Conservation (phyloP, 2,329 filamentous ascomycete species). For the Clarireedia paspali region DNA sequence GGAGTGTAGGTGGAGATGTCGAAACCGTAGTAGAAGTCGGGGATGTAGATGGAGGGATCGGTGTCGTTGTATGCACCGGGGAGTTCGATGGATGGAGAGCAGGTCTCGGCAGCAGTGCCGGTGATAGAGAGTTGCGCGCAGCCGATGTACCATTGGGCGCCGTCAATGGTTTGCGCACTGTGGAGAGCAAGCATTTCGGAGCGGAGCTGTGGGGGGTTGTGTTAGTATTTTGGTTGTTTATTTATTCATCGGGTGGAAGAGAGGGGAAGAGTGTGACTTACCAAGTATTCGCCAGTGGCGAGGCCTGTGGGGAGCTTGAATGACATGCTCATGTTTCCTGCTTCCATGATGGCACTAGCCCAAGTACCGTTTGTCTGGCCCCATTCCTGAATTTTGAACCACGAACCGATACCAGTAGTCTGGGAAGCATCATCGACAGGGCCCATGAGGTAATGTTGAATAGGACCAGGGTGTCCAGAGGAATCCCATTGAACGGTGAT, state of each 20-base stretch:
- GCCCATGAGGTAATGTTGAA: slow-evolving; percentile 33
- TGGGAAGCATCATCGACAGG: slow-evolving; percentile 23
- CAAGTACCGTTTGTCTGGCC: slow-evolving; percentile 24
- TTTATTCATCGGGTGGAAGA: background rate
- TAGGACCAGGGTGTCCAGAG: slow-evolving; percentile 33
- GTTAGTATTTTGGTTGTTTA: background rate
- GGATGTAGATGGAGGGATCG: slow-evolving; percentile 20
- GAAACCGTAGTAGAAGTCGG: slow-evolving; percentile 20
- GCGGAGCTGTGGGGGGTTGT: slow-evolving; percentile 10
- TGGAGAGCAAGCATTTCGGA: slow-evolving; percentile 25
- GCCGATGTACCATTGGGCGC: slow-evolving; percentile 22
- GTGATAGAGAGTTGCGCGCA: slow-evolving; percentile 23
- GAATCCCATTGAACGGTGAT: slow-evolving; percentile 34
- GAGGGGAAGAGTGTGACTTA: background rate
- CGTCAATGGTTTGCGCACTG: slow-evolving; percentile 16
- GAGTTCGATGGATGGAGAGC: slow-evolving; percentile 18
- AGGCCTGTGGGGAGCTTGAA: slow-evolving; percentile 21
- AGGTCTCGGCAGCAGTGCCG: slow-evolving; percentile 12
- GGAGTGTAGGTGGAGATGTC: slow-evolving; percentile 17
- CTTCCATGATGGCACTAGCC: slow-evolving; percentile 26
- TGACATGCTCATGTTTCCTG: slow-evolving; percentile 21
- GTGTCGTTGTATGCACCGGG: slow-evolving; percentile 19
- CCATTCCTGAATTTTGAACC: slow-evolving; percentile 30
- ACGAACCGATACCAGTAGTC: slow-evolving; percentile 27
- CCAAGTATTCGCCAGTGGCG: slow-evolving; percentile 21